Evolutionary conservation across 306 rosid genomes (phyloP), one percentile per base, ranked within the genome.

Genomic region (Castanopsis chinensis): DNA sequence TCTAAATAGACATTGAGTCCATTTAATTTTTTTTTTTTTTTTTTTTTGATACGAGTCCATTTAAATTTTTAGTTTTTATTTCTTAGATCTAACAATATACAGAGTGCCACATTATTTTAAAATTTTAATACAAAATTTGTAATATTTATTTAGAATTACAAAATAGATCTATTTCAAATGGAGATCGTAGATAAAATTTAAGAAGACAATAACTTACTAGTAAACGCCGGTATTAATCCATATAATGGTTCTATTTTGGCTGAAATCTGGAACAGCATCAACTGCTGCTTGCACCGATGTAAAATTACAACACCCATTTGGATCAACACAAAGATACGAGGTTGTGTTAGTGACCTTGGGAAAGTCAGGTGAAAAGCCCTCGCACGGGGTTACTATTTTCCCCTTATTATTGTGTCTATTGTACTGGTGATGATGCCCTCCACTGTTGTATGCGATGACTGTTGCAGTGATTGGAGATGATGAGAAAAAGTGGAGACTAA

Each of bases 211-310:
- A 23, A 88, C 88, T 85, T 89, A 91, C 98, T 71, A 90, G 85
- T 94, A 92, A 52, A 94, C 57, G 83, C 98, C 98, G 55, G 23
- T 77, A 12, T 92, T 91, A 37, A 94, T 91, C 98, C 98, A 94
- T 49, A 94, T 82, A 41, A 89, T 17, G 69, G 79, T 86, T 83
- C 95, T 78, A 33, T 90, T 88, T 49, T 55, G 70, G 74, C 89
- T 88, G 14, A 84, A 78, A 78, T 77, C 80, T 0, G 92, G 93
- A 78, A 91, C 90, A 2, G 95, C 97, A 58, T 91, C 91, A 3
- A 94, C 89, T 0, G 98, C 98, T 27, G 87, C 95, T 74, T 94
- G 97, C 27, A 92, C 91, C 2, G 92, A 78, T 9, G 98, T 94
- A 85, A 92, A 94, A 79, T 92, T 94, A 70, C 98, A 94, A 43